A percentile compares a stretch with the other conserved stretches of the same genome.
These are phyloP conservation scores for Pholiota molesta DNA, from an alignment of 768 basidiomycete species.

Conservation along the genomic window DNA sequence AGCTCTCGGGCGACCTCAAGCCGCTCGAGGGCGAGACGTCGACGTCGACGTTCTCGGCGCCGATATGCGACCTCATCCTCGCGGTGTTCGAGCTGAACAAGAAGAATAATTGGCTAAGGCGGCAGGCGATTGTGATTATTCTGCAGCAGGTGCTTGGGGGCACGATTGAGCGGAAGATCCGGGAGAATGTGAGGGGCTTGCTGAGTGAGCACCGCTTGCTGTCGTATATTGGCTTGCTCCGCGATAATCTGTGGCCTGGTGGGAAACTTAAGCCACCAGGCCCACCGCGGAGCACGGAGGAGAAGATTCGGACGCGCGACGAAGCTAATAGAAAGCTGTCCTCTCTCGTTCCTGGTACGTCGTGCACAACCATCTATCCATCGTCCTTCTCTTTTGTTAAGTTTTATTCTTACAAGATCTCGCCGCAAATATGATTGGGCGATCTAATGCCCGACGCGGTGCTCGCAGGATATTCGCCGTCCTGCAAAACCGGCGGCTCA, in stretches of 20 bases:
- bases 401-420: constrained; percentile 56
- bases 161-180: constrained; percentile 95
- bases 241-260: constrained; percentile 84
- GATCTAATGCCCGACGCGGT: constrained; percentile 91
- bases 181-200: constrained; percentile 70
- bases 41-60: constrained; percentile 86
- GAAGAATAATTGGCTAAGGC: constrained; percentile 94
- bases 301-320: constrained; percentile 79
- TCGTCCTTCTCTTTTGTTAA: not conserved
- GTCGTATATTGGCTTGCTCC: constrained; percentile 64
- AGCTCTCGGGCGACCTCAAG: constrained; percentile 77
- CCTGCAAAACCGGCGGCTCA: constrained; percentile 90
- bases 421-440: constrained; percentile 98
- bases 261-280: constrained; percentile 68
- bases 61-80: constrained; percentile 92
- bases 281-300: constrained; percentile 73
- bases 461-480: constrained; percentile 93
- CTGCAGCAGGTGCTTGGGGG: constrained; percentile 94
- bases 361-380: not conserved
- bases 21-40: constrained; percentile 88
- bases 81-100: constrained; percentile 95
- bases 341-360: constrained; percentile 84
- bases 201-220: constrained; percentile 74
- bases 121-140: constrained; percentile 96
- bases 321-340: constrained; percentile 92